Base-by-base conservation (phyloP, 306 rosid species). In the Ormosia semicastrata region DNA sequence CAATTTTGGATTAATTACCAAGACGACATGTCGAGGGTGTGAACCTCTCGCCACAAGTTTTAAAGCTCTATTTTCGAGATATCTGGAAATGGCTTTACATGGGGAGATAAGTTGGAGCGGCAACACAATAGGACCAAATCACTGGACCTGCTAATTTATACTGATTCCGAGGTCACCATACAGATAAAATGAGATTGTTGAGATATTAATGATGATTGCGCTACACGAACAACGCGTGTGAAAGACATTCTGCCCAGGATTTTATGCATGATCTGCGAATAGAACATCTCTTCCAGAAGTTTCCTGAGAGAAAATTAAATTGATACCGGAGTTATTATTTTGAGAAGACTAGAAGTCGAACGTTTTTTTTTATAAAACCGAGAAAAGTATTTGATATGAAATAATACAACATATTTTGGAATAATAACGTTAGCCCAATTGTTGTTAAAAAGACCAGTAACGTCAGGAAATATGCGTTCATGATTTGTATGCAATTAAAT, bases 251-350 rank as follows among this genome's bases (percentile, higher is more conserved):
- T n/a, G 76, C 73, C 72, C 65, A n/a, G n/a, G n/a, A n/a, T n/a
- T 34, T 63, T 57, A 40, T 76, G 54, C 85, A 40, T 53, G 13
- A 5, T 79, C 81, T 89, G n/a, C n/a, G n/a, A n/a, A 89, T 83
- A 72, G 59, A 84, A 86, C 81, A 82, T 81, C 79, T 56, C 86
- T 89, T 64, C 87, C 92, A 60, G 50, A 87, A 78, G 52, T 74
- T 77, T 6, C 85, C 8, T 60, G 84, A n/a, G n/a, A n/a, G n/a
- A n/a, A n/a, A n/a, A 53, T 58, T 78, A 56, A 79, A 66, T 54
- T 62, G 71, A 68, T 80, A 70, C 34, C 32, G 67, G 63, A 89
- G 82, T 81, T 68, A n/a, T n/a, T n/a, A n/a, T n/a, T n/a, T n/a
- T n/a, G n/a, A n/a, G n/a, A n/a, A n/a, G n/a, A n/a, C n/a, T n/a